Evolutionary conservation across 768 basidiomycete genomes (phyloP).

Genomic region (Hemileccinum rubropunctum): DNA sequence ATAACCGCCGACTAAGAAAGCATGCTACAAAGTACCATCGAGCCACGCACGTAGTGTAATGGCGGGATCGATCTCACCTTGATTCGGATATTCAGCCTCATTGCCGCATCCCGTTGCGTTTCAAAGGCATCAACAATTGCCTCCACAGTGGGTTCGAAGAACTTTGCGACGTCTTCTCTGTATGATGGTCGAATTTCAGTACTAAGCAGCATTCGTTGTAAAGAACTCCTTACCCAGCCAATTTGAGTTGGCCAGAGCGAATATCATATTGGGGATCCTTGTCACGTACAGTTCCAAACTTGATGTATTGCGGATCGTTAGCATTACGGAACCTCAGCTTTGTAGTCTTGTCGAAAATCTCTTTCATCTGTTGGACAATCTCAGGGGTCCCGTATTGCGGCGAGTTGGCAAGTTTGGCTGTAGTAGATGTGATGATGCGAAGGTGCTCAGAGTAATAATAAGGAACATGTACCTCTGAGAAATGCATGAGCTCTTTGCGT

Average conservation of each 20-base stretch:
- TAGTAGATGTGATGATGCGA: neutral
- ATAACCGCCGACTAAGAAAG: slow-evolving; percentile 52
- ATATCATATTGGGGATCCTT: slow-evolving; percentile 35
- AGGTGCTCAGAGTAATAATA: neutral
- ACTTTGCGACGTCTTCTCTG: slow-evolving; percentile 35
- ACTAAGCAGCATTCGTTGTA: too few relatives aligned
- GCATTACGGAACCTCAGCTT: slow-evolving; percentile 41
- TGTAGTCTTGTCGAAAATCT: slow-evolving; percentile 34
- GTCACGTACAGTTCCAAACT: slow-evolving; percentile 36
- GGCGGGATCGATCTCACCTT: slow-evolving; percentile 4
- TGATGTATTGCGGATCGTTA: slow-evolving; percentile 34
- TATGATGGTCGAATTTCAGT: neutral
- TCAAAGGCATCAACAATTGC: slow-evolving; percentile 34
- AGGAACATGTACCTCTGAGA: slow-evolving; percentile 22
- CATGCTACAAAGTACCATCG: slow-evolving; percentile 16
- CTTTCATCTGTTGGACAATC: slow-evolving; percentile 32
- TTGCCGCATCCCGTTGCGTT: slow-evolving; percentile 22
- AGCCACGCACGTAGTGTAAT: too few relatives aligned
- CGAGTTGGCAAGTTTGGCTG: slow-evolving; percentile 32
- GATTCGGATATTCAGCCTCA: slow-evolving; percentile 25
- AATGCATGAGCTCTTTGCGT: slow-evolving; percentile 27
- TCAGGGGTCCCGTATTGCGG: slow-evolving; percentile 26
- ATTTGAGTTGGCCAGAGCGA: slow-evolving; percentile 35
- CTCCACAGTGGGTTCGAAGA: slow-evolving; percentile 43
- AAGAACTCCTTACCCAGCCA: slow-evolving; percentile 32